A percentile compares a stretch with the other conserved stretches of the same genome.
phyloP scores from a whole-genome alignment of 2,329 filamentous ascomycete species.

The Neonectria neomacrospora region DNA sequence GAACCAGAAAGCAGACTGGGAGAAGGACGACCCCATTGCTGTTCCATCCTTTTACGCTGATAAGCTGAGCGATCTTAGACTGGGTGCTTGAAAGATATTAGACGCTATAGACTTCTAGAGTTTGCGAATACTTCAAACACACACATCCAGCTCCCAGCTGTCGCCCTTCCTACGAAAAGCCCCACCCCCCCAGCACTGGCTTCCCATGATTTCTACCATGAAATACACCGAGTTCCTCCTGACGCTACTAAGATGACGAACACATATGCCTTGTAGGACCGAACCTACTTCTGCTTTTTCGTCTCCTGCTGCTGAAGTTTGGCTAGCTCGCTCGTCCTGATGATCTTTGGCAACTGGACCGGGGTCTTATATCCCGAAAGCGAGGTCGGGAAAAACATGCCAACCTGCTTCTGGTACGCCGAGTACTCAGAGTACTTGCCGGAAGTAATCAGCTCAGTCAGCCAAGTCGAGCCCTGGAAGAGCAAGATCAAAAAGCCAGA shows the following conservation, averaged over 20 bases:
- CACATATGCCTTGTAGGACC: background rate
- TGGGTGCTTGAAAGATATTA: conserved; percentile 39
- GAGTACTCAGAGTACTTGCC: conserved; percentile 90
- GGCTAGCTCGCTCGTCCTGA: conserved; percentile 62
- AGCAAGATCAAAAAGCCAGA: conserved; percentile 76
- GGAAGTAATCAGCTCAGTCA: conserved; percentile 85
- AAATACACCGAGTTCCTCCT: background rate
- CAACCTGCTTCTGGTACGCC: conserved; percentile 84
- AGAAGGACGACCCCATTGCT: conserved; percentile 73
- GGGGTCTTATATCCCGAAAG: conserved; percentile 57
- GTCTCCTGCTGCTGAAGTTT: conserved; percentile 56
- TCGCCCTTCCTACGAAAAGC: background rate
- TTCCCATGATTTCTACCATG: background rate
- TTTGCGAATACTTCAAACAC: conserved; percentile 2
- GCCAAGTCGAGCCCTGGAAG: conserved; percentile 88
- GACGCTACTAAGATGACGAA: background rate
- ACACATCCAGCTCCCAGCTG: background rate
- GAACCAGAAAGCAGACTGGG: conserved; percentile 83
- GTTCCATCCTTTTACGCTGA: conserved; percentile 88
- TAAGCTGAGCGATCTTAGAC: conserved; percentile 78
- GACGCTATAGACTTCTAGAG: conserved; percentile 37
- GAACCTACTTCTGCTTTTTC: conserved; percentile 44
- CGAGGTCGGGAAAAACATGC: conserved; percentile 79
- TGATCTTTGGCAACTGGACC: conserved; percentile 55
- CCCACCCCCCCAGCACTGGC: too few relatives aligned